phyloP scores from a whole-genome alignment of 768 basidiomycete species.

The Trichaptum fuscoviolaceum region DNA sequence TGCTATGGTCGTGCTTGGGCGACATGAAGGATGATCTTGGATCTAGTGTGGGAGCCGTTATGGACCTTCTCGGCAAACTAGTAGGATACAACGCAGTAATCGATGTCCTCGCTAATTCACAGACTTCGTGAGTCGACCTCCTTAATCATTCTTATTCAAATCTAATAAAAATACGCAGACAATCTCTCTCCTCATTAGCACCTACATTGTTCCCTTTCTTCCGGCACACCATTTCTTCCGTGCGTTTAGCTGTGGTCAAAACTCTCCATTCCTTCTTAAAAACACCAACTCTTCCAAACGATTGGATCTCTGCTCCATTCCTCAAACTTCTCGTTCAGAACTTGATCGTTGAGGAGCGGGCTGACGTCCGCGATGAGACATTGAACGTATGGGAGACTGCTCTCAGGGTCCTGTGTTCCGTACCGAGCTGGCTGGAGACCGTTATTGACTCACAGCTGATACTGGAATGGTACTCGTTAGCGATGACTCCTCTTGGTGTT shows the following conservation, averaged over 20 bases:
- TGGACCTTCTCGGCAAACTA: slow-evolving; percentile 91
- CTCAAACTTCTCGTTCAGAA: slow-evolving; percentile 90
- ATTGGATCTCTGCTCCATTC: slow-evolving; percentile 78
- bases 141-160: slow-evolving; percentile 9
- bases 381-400: slow-evolving; percentile 71
- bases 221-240: slow-evolving; percentile 91
- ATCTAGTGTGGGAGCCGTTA: slow-evolving; percentile 93
- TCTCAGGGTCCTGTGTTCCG: slow-evolving; percentile 45
- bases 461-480: slow-evolving; percentile 79
- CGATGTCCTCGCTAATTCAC: slow-evolving; percentile 59
- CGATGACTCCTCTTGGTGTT: slow-evolving; percentile 87
- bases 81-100: slow-evolving; percentile 79
- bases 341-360: slow-evolving; percentile 84
- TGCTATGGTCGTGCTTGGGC: slow-evolving; percentile 85
- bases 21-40: slow-evolving; percentile 96
- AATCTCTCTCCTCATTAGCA: slow-evolving; percentile 76
- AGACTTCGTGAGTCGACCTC: slow-evolving; percentile 58
- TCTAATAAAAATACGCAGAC: slow-evolving; percentile 34
- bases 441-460: slow-evolving; percentile 54
- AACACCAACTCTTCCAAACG: slow-evolving; percentile 63
- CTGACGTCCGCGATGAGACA: slow-evolving; percentile 74
- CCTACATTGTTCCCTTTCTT: slow-evolving; percentile 93
- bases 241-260: slow-evolving; percentile 88
- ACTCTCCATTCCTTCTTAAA: slow-evolving; percentile 84
- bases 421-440: slow-evolving; percentile 44